These are phyloP conservation scores for Pichia nakasei DNA, from an alignment of 805 yeast genomes.

Conservation along the genomic window DNA sequence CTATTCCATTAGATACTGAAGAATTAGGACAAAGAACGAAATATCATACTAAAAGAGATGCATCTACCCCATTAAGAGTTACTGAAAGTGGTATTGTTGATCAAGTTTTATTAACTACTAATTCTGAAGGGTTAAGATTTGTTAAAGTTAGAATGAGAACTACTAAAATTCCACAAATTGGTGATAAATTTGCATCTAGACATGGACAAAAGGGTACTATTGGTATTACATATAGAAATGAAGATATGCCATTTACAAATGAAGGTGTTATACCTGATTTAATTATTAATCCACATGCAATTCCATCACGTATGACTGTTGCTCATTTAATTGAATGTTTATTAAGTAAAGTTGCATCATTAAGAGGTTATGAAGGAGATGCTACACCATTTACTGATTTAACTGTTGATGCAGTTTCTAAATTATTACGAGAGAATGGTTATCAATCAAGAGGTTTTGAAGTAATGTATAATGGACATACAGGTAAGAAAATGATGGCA, in stretches of 20 bases:
- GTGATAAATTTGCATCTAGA: slow-evolving; percentile 98
- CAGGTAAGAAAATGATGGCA: slow-evolving; percentile 96
- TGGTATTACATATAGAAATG: slow-evolving; percentile 97
- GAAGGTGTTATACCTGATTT: slow-evolving; percentile 97
- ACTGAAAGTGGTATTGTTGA: slow-evolving; percentile 98
- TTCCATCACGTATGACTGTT: slow-evolving; percentile 99
- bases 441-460: slow-evolving; percentile 98
- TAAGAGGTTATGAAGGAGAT: slow-evolving; percentile 97
- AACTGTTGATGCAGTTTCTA: slow-evolving; percentile 94
- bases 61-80: slow-evolving; percentile 92
- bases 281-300: slow-evolving; percentile 97
- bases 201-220: slow-evolving; percentile 99
- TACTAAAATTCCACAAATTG: slow-evolving; percentile 96
- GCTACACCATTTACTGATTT: slow-evolving; percentile 99
- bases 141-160: slow-evolving; percentile 99
- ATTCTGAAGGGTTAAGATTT: slow-evolving; percentile 95
- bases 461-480: slow-evolving; percentile 97
- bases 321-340: slow-evolving; percentile 99
- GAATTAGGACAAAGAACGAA: slow-evolving; percentile 98
- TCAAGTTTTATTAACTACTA: slow-evolving; percentile 92
- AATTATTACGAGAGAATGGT: slow-evolving; percentile 86
- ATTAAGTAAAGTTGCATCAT: slow-evolving; percentile 86
- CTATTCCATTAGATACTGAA: slow-evolving; percentile 98
- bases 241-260: slow-evolving; percentile 95
- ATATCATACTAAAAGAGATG: slow-evolving; percentile 97